Percentiles rank a stretch among this genome's conserved stretches.
phyloP scores from a whole-genome alignment of 805 yeast species.

The Barnettozyma pratensis region DNA sequence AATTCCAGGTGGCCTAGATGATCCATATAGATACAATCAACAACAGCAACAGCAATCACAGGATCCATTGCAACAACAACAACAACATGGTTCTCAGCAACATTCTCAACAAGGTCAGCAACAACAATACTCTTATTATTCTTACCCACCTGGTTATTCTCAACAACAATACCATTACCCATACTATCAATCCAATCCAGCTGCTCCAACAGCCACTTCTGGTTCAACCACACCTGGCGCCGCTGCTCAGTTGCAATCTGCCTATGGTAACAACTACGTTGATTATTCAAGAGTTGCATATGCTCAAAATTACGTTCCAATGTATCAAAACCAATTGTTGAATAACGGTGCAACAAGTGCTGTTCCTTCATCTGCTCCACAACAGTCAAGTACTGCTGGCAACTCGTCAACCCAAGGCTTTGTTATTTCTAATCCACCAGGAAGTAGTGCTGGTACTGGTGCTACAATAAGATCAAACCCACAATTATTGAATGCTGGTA shows the following conservation, averaged over 20 bases:
- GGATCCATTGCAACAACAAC: conserved; percentile 4
- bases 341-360: conserved; percentile 1
- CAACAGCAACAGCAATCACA: conserved; percentile 15
- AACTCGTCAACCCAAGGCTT: conserved; percentile 11
- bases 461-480: not conserved
- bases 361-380: not conserved
- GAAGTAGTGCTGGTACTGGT: conserved; percentile 1
- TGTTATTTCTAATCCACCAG: not conserved
- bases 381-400: not conserved
- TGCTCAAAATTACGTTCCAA: conserved; percentile 20
- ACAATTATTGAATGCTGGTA: not conserved
- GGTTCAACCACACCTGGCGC: conserved; percentile 5
- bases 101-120: conserved; percentile 7
- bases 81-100: conserved; percentile 5
- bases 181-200: conserved; percentile 17
- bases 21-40: conserved; percentile 9
- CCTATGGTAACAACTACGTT: conserved; percentile 18
- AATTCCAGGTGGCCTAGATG: conserved; percentile 4
- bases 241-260: conserved; percentile 6
- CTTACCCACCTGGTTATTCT: conserved; percentile 12
- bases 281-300: conserved; percentile 22
- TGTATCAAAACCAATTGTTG: conserved; percentile 19
- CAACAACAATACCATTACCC: conserved; percentile 22
- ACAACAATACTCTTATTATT: conserved; percentile 11
- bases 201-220: not conserved